Evolutionary conservation across 176 grass and related monocot genomes (phyloP), one percentile per base, ranked within the genome.

Genomic region (Microstegium vimineum): DNA sequence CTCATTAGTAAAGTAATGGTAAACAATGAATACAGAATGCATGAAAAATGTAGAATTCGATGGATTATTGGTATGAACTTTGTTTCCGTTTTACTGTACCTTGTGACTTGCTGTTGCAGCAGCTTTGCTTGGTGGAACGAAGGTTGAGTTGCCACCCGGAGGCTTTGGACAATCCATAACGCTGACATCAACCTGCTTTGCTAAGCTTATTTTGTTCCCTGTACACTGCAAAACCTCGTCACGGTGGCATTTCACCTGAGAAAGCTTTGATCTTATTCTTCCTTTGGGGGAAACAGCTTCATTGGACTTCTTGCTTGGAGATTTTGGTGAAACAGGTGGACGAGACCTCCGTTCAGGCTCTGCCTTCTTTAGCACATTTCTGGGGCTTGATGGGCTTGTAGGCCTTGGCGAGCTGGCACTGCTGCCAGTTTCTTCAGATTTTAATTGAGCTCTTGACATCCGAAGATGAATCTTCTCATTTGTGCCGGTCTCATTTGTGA

Each of bases 211-310:
- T 67, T 57, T 83, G 71, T 42, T 88, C 56, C 83, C 57, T 47
- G 82, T 75, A 35, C 67, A 71, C 46, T 82, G 82, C 22, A n/a
- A 83, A 35, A 56, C 56, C 88, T 89, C 87, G 26, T 86, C 84
- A 65, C 6, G 78, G 71, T 51, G 27, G 62, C 79, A 77, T 81
- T 35, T 86, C 40, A 60, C 78, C 77, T 85, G 90, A 80, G 87
- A 80, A 90, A 76, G 57, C 27, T 90, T 94, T 62, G 79, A 47
- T 85, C 78, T 83, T 72, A 69, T 82, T 86, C 84, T 83, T 81
- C 90, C 76, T 92, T 90, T 92, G 66, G 93, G 93, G 47, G 93
- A 92, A 38, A 78, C 75, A 83, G 82, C 80, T 83, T 94, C 93
- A 68, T 75, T 66, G 54, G 75, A 79, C 54, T 88, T 89, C 66